Evolutionary conservation across 169 alveolate species (phyloP).

Genomic region (Babesia caballi): DNA sequence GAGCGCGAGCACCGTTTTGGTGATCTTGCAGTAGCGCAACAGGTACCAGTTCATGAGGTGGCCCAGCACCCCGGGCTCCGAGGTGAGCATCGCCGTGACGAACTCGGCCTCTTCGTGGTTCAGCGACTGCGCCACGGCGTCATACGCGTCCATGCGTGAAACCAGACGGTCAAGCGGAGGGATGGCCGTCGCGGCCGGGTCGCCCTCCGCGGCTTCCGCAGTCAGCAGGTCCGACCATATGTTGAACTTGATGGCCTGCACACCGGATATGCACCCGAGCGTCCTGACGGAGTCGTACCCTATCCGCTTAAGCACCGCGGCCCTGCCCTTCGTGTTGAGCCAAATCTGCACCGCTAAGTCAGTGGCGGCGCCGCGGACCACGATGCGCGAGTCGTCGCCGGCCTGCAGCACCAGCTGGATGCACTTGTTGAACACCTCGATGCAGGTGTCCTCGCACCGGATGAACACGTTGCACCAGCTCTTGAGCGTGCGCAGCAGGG

Average conservation of each 20-base stretch:
- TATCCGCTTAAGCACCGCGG: slow-evolving; percentile 15
- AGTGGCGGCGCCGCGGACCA: slow-evolving; percentile 50
- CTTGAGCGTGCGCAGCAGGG: slow-evolving; percentile 52
- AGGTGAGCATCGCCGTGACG: background rate
- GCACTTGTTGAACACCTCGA: slow-evolving; percentile 38
- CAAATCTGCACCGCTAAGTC: slow-evolving; percentile 61
- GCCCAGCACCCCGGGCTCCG: slow-evolving; percentile 1
- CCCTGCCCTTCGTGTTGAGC: slow-evolving; percentile 45
- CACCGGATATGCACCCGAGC: slow-evolving; percentile 55
- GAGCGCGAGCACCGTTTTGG: slow-evolving; percentile 31
- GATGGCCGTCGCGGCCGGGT: background rate
- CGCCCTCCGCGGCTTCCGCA: background rate
- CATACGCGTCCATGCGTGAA: background rate
- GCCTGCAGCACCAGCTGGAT: slow-evolving; percentile 52
- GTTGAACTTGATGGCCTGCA: slow-evolving; percentile 62
- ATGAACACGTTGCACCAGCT: slow-evolving; percentile 58
- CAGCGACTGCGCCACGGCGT: slow-evolving; percentile 1
- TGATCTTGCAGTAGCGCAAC: slow-evolving; percentile 27
- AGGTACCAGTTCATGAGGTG: slow-evolving; percentile 53
- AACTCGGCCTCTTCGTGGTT: slow-evolving; percentile 9
- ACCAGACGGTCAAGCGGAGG: background rate
- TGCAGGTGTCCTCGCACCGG: slow-evolving; percentile 35
- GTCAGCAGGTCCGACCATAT: slow-evolving; percentile 60
- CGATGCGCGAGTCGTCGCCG: slow-evolving; percentile 58
- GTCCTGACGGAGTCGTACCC: slow-evolving; percentile 48